phyloP scores from a whole-genome alignment of 352 stramenopile species.

The Pythium guiyangense region DNA sequence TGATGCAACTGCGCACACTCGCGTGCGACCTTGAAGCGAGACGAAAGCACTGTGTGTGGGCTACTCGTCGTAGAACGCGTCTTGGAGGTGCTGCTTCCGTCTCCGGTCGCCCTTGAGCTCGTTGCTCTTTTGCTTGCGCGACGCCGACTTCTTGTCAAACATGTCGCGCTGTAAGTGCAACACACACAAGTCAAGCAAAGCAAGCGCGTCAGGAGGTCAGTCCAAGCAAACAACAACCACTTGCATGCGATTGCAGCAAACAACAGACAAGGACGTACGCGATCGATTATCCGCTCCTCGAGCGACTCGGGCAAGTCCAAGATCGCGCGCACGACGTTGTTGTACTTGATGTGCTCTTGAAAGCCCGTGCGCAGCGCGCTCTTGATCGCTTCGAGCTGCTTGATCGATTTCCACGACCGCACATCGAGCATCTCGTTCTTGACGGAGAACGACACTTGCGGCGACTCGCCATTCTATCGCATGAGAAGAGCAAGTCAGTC shows the following conservation, averaged over 20 bases:
- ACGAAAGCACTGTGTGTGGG: neutral
- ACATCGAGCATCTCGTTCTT: slow-evolving; percentile 76
- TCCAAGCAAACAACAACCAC: neutral
- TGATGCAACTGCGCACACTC: too few relatives aligned
- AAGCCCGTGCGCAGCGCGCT: slow-evolving; percentile 63
- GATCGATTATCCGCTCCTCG: slow-evolving; percentile 66
- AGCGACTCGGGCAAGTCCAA: slow-evolving; percentile 74
- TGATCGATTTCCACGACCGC: slow-evolving; percentile 71
- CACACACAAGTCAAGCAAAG: neutral
- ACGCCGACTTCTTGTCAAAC: slow-evolving; percentile 79
- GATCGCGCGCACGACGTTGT: slow-evolving; percentile 74
- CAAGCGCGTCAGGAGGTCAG: neutral
- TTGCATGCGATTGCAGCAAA: neutral
- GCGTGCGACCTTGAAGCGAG: neutral
- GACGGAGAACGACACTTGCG: slow-evolving; percentile 69
- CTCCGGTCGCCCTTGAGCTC: slow-evolving; percentile 72
- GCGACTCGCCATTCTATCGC: slow-evolving; percentile 68
- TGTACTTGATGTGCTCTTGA: slow-evolving; percentile 87
- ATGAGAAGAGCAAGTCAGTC: neutral
- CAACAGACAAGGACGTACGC: slow-evolving; percentile 31
- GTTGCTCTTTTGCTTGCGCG: slow-evolving; percentile 76
- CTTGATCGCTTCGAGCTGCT: slow-evolving; percentile 83
- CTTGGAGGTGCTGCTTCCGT: slow-evolving; percentile 75
- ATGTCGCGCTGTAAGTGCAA: slow-evolving; percentile 38
- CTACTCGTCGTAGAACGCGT: slow-evolving; percentile 66